Evolutionary conservation across 2,329 filamentous ascomycete genomes (phyloP).

Genomic region (Arthrocladium fulminans): DNA sequence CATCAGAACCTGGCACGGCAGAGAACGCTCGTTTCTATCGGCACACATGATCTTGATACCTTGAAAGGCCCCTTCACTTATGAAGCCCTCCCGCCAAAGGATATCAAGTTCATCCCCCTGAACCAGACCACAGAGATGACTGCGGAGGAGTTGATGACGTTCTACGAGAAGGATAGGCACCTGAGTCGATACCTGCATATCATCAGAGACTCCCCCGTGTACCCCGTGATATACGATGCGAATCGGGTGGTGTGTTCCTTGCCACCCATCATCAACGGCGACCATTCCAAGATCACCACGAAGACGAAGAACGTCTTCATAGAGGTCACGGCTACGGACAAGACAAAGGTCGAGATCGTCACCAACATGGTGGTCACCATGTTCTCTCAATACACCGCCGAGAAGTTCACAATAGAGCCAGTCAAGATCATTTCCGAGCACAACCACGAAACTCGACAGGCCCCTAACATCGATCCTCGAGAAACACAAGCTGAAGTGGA

Average conservation of each 20-base stretch:
- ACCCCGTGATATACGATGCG: constrained; percentile 90
- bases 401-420: constrained; percentile 87
- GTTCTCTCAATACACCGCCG: constrained; percentile 86
- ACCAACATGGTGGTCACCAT: constrained; percentile 93
- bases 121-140: constrained; percentile 89
- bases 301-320: constrained; percentile 92
- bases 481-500: constrained; percentile 73
- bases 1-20: constrained; percentile 93
- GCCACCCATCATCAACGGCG: constrained; percentile 93
- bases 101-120: constrained; percentile 82
- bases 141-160: constrained; percentile 79
- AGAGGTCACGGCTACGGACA: constrained; percentile 91
- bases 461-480: constrained; percentile 70
- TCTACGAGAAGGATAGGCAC: constrained; percentile 91
- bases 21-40: constrained; percentile 89
- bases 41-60: constrained; percentile 92
- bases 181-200: constrained; percentile 86
- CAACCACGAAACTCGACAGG: constrained; percentile 72
- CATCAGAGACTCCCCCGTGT: constrained; percentile 84
- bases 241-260: constrained; percentile 82
- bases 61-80: constrained; percentile 93
- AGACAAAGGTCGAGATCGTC: constrained; percentile 92
- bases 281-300: constrained; percentile 91
- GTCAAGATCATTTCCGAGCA: constrained; percentile 87
- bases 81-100: constrained; percentile 80